These are phyloP conservation scores for Aspergillus amoenus DNA, from an alignment of 2,329 filamentous ascomycete genomes.

Conservation along the genomic window DNA sequence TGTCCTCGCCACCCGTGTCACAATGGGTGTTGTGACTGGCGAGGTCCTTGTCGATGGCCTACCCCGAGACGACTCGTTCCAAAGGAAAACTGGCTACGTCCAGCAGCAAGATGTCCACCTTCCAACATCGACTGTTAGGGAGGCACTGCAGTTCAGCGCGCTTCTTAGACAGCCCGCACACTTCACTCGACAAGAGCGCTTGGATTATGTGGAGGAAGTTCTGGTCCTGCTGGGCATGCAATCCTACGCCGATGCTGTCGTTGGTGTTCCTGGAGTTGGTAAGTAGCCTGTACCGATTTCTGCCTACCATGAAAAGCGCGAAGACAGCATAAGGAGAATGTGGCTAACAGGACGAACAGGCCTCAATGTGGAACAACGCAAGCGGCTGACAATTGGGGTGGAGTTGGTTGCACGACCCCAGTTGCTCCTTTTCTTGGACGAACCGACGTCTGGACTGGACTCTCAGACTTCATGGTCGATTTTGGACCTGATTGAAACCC, in stretches of 20 bases:
- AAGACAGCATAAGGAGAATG: too few relatives aligned
- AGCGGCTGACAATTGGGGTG: slow-evolving; percentile 90
- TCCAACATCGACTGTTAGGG: slow-evolving; percentile 79
- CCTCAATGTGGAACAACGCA: slow-evolving; percentile 63
- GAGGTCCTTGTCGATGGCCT: slow-evolving; percentile 79
- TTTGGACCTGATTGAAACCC: slow-evolving; percentile 79
- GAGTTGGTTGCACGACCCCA: slow-evolving; percentile 90
- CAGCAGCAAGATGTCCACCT: slow-evolving; percentile 92
- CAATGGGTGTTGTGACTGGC: slow-evolving; percentile 84
- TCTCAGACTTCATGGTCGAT: slow-evolving; percentile 94
- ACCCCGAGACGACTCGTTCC: slow-evolving; percentile 76
- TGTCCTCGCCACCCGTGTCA: slow-evolving; percentile 78
- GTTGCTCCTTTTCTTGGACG: slow-evolving; percentile 86
- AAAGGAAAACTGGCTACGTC: slow-evolving; percentile 87
- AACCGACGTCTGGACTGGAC: slow-evolving; percentile 94
- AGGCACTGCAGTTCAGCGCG: slow-evolving; percentile 83
- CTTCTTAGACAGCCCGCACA: slow-evolving; percentile 77
- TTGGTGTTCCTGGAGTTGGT: slow-evolving; percentile 74
- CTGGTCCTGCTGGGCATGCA: slow-evolving; percentile 90
- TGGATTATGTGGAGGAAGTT: slow-evolving; percentile 84
- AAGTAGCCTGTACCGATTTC: too few relatives aligned
- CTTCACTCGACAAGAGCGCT: slow-evolving; percentile 72
- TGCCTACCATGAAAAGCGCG: too few relatives aligned
- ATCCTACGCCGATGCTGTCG: slow-evolving; percentile 82
- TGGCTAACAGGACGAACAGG: slow-evolving; percentile 22